A percentile compares a stretch with the other conserved stretches of the same genome.
Conservation (phyloP, 2,329 filamentous ascomycete genomes). For the Pseudogymnoascus sp. region DNA sequence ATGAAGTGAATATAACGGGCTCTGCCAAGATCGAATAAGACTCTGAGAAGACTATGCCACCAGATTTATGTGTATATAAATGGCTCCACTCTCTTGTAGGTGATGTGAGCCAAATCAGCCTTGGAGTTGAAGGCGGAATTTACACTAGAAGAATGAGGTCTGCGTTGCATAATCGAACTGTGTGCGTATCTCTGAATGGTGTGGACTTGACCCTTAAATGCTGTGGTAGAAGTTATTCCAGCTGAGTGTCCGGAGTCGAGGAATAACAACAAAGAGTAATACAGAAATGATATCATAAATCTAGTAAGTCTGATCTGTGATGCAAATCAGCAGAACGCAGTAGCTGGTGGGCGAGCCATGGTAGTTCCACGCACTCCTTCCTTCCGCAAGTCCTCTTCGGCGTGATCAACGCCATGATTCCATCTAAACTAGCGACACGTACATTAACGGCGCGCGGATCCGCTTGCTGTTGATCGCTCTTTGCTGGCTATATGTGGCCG, state of each 20-base stretch:
- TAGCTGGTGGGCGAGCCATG: background rate
- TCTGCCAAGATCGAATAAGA: constrained; percentile 18
- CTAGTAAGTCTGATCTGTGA: background rate
- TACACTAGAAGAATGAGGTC: background rate
- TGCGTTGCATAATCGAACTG: background rate
- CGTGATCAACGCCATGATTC: background rate
- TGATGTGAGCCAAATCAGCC: constrained; percentile 17
- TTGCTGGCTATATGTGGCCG: background rate
- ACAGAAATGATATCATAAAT: background rate
- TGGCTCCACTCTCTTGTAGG: constrained; percentile 10
- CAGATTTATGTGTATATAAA: constrained; percentile 19
- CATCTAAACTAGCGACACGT: background rate
- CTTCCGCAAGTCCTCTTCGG: background rate
- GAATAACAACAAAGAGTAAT: background rate
- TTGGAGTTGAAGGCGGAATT: constrained; percentile 14
- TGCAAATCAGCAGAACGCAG: background rate
- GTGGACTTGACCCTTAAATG: background rate
- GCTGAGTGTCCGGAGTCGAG: background rate
- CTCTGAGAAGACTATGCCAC: constrained; percentile 18
- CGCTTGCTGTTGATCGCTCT: background rate
- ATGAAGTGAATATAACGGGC: constrained; percentile 17
- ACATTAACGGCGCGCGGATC: background rate
- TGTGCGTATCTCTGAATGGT: background rate
- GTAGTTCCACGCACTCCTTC: background rate
- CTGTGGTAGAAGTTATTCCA: background rate